phyloP scores from a whole-genome alignment of 1,284 basidiomycete genomes.

The Cystobasidiaceae sp. region DNA sequence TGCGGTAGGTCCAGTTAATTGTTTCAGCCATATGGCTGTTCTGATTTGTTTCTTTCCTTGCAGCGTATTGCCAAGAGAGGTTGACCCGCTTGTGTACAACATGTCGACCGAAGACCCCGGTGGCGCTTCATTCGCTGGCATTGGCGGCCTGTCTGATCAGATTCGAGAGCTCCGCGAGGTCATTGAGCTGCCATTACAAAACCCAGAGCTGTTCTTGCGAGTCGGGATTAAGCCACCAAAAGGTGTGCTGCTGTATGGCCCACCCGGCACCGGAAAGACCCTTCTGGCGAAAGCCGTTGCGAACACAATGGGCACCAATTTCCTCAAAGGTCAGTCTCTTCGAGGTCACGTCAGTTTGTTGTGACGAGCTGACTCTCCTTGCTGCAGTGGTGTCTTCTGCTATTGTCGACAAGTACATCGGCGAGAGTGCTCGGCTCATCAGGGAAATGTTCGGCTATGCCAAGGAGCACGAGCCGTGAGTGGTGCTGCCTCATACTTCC shows the following conservation, averaged over 20 bases:
- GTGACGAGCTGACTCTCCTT: background rate
- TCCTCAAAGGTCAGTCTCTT: conserved; percentile 62
- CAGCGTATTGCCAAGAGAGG: conserved; percentile 84
- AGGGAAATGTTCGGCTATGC: conserved; percentile 99
- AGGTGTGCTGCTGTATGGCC: conserved; percentile 89
- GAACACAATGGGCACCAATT: conserved; percentile 97
- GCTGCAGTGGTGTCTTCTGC: conserved; percentile 86
- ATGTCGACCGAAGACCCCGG: conserved; percentile 99
- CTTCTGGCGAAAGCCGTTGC: conserved; percentile 97
- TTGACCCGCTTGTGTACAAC: conserved; percentile 97
- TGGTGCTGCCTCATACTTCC: background rate
- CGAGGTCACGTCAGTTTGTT: background rate
- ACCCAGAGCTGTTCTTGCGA: conserved; percentile 96
- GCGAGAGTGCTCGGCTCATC: conserved; percentile 89
- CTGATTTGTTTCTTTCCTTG: conserved; percentile 1
- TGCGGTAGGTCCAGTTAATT: conserved; percentile 55
- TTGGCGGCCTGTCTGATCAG: conserved; percentile 93
- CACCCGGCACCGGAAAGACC: conserved; percentile 98
- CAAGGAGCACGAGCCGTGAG: conserved; percentile 79
- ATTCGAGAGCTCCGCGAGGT: conserved; percentile 99
- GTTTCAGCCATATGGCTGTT: background rate
- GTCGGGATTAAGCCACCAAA: conserved; percentile 99
- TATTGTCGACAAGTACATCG: conserved; percentile 99
- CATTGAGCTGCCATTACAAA: conserved; percentile 89
- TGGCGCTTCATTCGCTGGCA: conserved; percentile 90